These are phyloP conservation scores for Talaromyces liani DNA, from an alignment of 495 filamentous ascomycete genomes.

Conservation along the genomic window DNA sequence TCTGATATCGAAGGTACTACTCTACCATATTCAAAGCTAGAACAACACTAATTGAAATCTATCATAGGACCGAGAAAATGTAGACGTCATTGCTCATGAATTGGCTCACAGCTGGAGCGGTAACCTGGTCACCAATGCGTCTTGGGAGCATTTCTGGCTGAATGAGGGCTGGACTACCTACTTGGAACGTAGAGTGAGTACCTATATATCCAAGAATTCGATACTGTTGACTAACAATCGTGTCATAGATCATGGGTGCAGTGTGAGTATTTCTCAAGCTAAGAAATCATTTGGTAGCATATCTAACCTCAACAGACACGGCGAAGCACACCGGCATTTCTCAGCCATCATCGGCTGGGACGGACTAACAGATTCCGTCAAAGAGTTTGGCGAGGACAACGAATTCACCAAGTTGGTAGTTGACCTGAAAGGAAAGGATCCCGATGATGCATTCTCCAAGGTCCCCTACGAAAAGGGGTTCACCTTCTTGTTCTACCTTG, in stretches of 20 bases:
- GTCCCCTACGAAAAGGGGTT: constrained; percentile 74
- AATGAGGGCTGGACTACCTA: constrained; percentile 97
- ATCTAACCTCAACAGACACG: constrained; percentile 40
- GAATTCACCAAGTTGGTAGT: constrained; percentile 89
- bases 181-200: constrained; percentile 66
- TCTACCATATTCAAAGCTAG: constrained; percentile 7
- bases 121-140: constrained; percentile 82
- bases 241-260: constrained; percentile 20
- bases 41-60: not conserved
- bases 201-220: not conserved
- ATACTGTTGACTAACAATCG: constrained; percentile 10
- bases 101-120: constrained; percentile 88
- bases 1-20: constrained; percentile 63
- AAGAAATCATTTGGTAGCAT: not conserved
- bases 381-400: constrained; percentile 69
- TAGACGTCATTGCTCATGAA: constrained; percentile 96
- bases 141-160: constrained; percentile 97
- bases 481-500: constrained; percentile 74
- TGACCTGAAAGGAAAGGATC: constrained; percentile 81
- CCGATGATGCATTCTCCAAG: constrained; percentile 88
- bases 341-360: constrained; percentile 72
- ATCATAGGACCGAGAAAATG: constrained; percentile 69
- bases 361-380: constrained; percentile 64
- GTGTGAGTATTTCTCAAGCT: constrained; percentile 14
- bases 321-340: constrained; percentile 81